Base-by-base conservation (phyloP, 345 rosid species). In the Eucalyptus urophylla region DNA sequence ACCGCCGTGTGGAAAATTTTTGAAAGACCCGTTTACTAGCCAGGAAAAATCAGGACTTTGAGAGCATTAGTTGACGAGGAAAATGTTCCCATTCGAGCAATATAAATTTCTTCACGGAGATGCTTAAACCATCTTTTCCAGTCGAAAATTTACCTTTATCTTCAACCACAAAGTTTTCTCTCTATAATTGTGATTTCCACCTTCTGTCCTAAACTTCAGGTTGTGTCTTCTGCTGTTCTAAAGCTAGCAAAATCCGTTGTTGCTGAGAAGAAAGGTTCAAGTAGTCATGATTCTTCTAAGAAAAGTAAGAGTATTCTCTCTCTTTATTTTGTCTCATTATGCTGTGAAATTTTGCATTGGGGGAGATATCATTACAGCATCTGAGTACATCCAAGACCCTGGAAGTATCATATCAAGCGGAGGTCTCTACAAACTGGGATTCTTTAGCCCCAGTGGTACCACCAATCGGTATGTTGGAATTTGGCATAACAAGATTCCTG, bases 401-500 rank as follows among this genome's bases (percentile, higher is more conserved):
- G 90, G 89, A 80, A 67, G 90, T 76, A 92, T 94, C 47, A 87
- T 69, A 65, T 93, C 93, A 87, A 90, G 88, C 72, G 86, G 19
- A 21, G 90, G 92, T 4, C 14, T 86, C 50, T 93, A 92, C 92
- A 90, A 90, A 88, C 81, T 95, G 43, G 97, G 97, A 43, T 95
- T 95, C 93, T 95, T 95, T 88, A 94, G 92, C 89, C 97, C 95
- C 13, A 89, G 13, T 11, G 91, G 92, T 87, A 91, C 95, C 12
- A 89, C 89, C 14, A 17, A 89, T 89, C 89, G 93, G 49, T 95
- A 94, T 80, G 95, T 90, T 4, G 97, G 96, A 49, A 93, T 95
- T 33, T 95, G 95, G 96, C 93, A 88, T 72, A 92, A 90, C 9
- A 86, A 89, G 16, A 16, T 80, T 31, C 89, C 94, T 45, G 60